These are phyloP conservation scores for Aphanoascus verrucosus DNA, from an alignment of 2,329 filamentous ascomycete genomes.

Conservation along the genomic window DNA sequence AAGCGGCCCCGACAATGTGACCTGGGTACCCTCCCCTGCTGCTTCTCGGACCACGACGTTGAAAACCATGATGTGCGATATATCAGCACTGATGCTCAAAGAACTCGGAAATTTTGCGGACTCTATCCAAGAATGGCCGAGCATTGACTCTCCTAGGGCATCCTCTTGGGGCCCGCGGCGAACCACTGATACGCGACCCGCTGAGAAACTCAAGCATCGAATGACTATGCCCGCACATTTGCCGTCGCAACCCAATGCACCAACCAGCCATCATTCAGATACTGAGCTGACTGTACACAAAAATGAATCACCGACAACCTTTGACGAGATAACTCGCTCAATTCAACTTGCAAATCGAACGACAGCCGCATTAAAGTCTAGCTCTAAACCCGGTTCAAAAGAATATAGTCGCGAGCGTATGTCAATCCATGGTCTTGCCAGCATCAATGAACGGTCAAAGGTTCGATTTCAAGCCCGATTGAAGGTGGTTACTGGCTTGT, in stretches of 20 bases:
- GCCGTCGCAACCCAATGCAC: conserved; percentile 36
- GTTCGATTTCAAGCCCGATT: conserved; percentile 71
- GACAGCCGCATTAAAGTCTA: conserved; percentile 29
- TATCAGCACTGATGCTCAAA: conserved; percentile 61
- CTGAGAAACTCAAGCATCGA: conserved; percentile 53
- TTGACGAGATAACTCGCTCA: conserved; percentile 42
- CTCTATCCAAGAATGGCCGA: conserved; percentile 60
- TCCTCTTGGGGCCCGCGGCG: conserved; percentile 40
- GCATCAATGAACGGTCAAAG: conserved; percentile 63
- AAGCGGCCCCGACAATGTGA: conserved; percentile 51
- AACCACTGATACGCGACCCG: conserved; percentile 38
- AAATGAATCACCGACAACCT: conserved; percentile 43
- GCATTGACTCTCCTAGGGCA: conserved; percentile 62
- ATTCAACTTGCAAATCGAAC: conserved; percentile 32
- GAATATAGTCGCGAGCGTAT: conserved; percentile 51
- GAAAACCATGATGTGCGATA: conserved; percentile 68
- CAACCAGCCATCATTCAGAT: conserved; percentile 30
- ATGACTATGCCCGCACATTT: conserved; percentile 67
- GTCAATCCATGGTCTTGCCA: conserved; percentile 57
- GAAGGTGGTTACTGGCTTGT: conserved; percentile 66
- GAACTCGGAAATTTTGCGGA: conserved; percentile 66
- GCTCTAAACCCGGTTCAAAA: conserved; percentile 36
- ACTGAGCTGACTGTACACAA: conserved; percentile 25
- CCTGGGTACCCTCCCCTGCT: conserved; percentile 57
- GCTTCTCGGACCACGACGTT: conserved; percentile 66